These are phyloP conservation scores for Eucalyptus sp. DNA, from an alignment of 345 rosid species.

Conservation along the genomic window DNA sequence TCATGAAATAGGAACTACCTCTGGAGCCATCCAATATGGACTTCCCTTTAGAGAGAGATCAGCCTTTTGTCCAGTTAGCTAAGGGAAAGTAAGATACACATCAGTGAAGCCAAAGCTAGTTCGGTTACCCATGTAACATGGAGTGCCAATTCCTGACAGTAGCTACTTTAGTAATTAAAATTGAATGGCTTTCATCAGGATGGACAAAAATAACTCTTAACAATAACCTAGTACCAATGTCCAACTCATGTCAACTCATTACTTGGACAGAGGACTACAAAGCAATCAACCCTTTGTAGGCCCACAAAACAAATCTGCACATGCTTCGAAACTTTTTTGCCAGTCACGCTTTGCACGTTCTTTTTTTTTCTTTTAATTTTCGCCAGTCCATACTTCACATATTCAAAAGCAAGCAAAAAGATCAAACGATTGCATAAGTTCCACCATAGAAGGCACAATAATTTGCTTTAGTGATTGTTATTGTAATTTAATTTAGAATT, in stretches of 20 bases:
- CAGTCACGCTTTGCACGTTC: not conserved
- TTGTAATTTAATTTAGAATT: not conserved
- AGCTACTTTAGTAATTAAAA: not conserved
- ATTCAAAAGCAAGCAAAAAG: not conserved
- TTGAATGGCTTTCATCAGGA: not conserved
- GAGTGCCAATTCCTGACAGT: not conserved
- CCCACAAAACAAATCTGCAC: not conserved
- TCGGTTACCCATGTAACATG: not conserved
- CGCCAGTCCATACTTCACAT: not conserved
- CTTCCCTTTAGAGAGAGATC: constrained; percentile 93
- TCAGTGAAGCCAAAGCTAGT: not conserved
- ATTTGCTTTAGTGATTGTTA: not conserved
- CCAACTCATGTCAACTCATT: not conserved
- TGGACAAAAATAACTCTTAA: not conserved
- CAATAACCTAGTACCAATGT: not conserved
- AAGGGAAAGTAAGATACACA: not conserved
- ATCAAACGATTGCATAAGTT: not conserved
- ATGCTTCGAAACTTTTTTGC: not conserved
- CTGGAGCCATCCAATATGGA: constrained; percentile 99
- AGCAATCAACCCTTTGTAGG: not conserved
- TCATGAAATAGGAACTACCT: constrained; percentile 32
- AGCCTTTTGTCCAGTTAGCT: constrained; percentile 87
- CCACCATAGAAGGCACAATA: not conserved
- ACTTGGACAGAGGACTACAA: not conserved
- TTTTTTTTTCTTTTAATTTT: not conserved